phyloP scores from a whole-genome alignment of 805 yeast genomes.

The Wickerhamomyces tratensis region DNA sequence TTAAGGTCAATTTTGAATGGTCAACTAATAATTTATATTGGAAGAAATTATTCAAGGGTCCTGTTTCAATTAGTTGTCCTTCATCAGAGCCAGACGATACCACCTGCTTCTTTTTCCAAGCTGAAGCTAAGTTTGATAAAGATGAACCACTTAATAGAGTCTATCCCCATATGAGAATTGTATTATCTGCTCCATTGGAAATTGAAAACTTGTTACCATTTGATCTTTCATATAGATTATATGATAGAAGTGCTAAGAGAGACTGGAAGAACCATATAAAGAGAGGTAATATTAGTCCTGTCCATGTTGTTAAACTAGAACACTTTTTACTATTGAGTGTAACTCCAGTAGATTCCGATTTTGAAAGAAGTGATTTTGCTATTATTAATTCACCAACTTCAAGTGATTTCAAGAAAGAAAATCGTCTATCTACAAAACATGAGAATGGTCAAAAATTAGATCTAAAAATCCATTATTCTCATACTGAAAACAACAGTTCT shows the following conservation, averaged over 20 bases:
- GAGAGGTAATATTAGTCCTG: conserved; percentile 58
- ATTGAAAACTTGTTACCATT: conserved; percentile 80
- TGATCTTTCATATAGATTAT: conserved; percentile 64
- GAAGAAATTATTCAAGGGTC: conserved; percentile 43
- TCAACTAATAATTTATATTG: conserved; percentile 54
- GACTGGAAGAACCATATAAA: conserved; percentile 57
- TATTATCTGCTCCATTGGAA: conserved; percentile 77
- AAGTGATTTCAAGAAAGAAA: conserved; percentile 50
- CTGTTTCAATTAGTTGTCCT: conserved; percentile 53
- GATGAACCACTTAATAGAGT: conserved; percentile 64
- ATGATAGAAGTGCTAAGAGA: conserved; percentile 60
- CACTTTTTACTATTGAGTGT: conserved; percentile 66
- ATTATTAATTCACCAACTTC: conserved; percentile 47
- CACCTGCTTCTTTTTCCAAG: conserved; percentile 58
- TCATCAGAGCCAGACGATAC: conserved; percentile 27
- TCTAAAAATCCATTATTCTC: conserved; percentile 55
- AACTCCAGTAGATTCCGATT: conserved; percentile 52
- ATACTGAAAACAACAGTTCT: conserved; percentile 37
- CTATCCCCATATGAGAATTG: conserved; percentile 77
- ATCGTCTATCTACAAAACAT: conserved; percentile 37
- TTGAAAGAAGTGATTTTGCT: conserved; percentile 60
- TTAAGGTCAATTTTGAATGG: conserved; percentile 55
- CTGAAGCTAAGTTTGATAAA: conserved; percentile 51
- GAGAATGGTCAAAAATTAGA: conserved; percentile 60
- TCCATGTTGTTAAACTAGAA: conserved; percentile 72